Evolutionary conservation across 2,329 filamentous ascomycete genomes (phyloP), one percentile per base, ranked within the genome.

Genomic region (Pseudogymnoascus sp.): DNA sequence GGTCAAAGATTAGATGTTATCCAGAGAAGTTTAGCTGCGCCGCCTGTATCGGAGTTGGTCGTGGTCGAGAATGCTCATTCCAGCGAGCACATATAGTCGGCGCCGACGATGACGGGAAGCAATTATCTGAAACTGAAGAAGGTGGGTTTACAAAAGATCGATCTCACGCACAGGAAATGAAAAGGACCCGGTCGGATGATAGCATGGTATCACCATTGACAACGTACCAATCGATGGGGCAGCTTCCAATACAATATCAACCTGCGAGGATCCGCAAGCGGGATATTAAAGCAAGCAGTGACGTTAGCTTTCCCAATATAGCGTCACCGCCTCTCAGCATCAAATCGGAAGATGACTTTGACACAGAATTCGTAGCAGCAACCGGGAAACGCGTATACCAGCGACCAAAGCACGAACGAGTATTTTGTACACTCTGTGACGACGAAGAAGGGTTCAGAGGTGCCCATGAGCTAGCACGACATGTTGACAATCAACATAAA

Each of bases 381-480:
- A 70, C 72, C 34, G 66, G 69, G n/a, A 72, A 71, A 62, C 62
- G 65, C 57, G 65, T 65, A 60, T 73, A 73, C 62, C 68, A 70
- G 64, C 69, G 71, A 60, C 71, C 71, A 20, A 70, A 70, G 57
- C 71, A 72, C 62, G 67, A 61, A 20, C 89, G 90, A 66, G 87
- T 91, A 58, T 86, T 84, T 70, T 97, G 92, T 73, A 77, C 79
- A 16, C 83, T 88, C 67, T 97, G 92, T 76, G 85, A 87, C 66
- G 89, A 91, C 68, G 86, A 93, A 63, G 87, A 91, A 63, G 91
- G 92, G 4, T 97, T 96, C 72, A 87, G 92, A 50, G 92, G 92
- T 62, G 91, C 95, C 61, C 92, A 96, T 72, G 92, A 97, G 72
- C 79, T 91, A 57, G 80, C 87, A 61, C 81, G 89, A 62, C 89